A percentile compares a stretch with the other conserved stretches of the same genome.
Evolutionary conservation across 2,329 filamentous ascomycete genomes (phyloP).

Genomic region (Onygenales sp.): DNA sequence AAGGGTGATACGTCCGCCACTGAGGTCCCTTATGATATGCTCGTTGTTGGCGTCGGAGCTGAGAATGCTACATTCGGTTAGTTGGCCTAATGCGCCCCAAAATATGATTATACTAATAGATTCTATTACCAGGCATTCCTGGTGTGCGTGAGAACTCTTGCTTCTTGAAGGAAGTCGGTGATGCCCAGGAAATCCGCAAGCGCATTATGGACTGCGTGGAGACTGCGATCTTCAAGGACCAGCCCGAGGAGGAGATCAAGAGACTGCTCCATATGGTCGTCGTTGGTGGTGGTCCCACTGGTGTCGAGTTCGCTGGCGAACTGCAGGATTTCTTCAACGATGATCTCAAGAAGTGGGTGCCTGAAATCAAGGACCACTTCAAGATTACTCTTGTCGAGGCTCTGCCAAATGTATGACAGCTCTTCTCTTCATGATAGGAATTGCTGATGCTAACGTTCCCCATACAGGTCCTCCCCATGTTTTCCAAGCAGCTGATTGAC

Average conservation of each 20-base stretch:
- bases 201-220: slow-evolving; percentile 99
- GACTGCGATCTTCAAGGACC: slow-evolving; percentile 96
- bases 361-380: slow-evolving; percentile 90
- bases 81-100: slow-evolving; percentile 12
- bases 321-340: slow-evolving; percentile 98
- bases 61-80: slow-evolving; percentile 95
- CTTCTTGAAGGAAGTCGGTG: slow-evolving; percentile 96
- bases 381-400: slow-evolving; percentile 96
- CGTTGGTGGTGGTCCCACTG: slow-evolving; percentile 84
- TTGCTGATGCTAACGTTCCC: slow-evolving; percentile 7
- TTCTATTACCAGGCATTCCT: slow-evolving; percentile 54
- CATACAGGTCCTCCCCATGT: slow-evolving; percentile 71
- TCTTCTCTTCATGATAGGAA: neutral
- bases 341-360: slow-evolving; percentile 96
- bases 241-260: slow-evolving; percentile 76
- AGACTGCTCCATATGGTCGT: slow-evolving; percentile 97
- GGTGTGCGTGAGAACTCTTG: slow-evolving; percentile 92
- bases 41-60: slow-evolving; percentile 91
- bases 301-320: slow-evolving; percentile 97
- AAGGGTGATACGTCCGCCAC: slow-evolving; percentile 74
- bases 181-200: slow-evolving; percentile 93
- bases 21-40: slow-evolving; percentile 94
- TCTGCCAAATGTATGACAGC: slow-evolving; percentile 63
- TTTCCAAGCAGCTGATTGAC: slow-evolving; percentile 97
- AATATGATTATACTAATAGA: neutral